Evolutionary conservation across 768 basidiomycete genomes (phyloP).

Genomic region (Gymnopilus junonius): DNA sequence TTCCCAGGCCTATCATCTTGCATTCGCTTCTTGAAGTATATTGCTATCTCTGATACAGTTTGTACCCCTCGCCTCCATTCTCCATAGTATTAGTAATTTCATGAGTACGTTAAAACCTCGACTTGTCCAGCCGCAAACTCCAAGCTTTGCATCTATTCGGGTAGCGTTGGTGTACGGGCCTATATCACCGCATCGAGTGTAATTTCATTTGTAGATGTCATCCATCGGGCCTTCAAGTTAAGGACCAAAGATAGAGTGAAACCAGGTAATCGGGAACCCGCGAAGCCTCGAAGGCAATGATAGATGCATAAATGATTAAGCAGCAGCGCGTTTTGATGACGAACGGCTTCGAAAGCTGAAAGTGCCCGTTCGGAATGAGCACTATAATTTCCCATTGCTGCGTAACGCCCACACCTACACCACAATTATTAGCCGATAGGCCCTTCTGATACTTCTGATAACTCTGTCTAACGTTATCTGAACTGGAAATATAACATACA

Average conservation of each 20-base stretch:
- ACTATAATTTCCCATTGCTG: not conserved
- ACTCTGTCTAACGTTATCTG: not conserved
- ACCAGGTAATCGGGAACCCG: not conserved
- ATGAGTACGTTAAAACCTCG: not conserved
- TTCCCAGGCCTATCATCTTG: not conserved
- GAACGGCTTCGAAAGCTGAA: not conserved
- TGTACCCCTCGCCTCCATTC: not conserved
- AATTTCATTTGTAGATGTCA: not conserved
- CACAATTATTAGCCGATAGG: not conserved
- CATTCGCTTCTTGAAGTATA: not conserved
- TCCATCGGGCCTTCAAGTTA: not conserved
- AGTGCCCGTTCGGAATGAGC: not conserved
- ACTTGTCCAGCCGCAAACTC: not conserved
- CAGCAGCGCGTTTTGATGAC: not conserved
- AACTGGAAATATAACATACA: not conserved
- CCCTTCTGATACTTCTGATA: not conserved
- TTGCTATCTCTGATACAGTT: not conserved
- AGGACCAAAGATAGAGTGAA: not conserved
- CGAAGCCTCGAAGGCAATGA: not conserved
- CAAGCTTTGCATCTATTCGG: not conserved
- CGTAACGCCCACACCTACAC: not conserved
- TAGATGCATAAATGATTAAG: not conserved
- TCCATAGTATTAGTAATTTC: not conserved
- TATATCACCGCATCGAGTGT: not conserved
- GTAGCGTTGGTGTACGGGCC: not conserved